A percentile compares a stretch with the other conserved stretches of the same genome.
Evolutionary conservation across 768 basidiomycete genomes (phyloP).

Genomic region (Termitomyces sp.): DNA sequence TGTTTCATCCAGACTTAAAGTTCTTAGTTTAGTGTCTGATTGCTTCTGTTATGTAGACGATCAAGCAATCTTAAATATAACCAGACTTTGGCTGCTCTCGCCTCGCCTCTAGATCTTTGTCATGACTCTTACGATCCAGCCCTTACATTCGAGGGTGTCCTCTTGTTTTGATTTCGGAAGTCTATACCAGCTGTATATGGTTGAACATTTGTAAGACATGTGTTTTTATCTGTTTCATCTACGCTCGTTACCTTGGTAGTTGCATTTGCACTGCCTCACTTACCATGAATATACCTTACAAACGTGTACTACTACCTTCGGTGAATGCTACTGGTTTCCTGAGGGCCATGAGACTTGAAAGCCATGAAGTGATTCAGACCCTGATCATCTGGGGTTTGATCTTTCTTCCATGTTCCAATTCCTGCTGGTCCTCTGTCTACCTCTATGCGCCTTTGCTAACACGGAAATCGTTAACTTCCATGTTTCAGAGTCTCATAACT

Average conservation of each 20-base stretch:
- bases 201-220: neutral
- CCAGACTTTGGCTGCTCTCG: neutral
- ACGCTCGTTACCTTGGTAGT: neutral
- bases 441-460: slow-evolving; percentile 37
- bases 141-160: neutral
- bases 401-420: slow-evolving; percentile 1
- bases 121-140: neutral
- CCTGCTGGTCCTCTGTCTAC: neutral
- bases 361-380: neutral
- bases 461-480: slow-evolving; percentile 66
- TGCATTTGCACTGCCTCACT: neutral
- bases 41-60: neutral
- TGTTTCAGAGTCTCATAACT: slow-evolving; percentile 21
- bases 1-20: too few species aligned
- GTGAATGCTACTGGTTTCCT: neutral
- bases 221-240: neutral
- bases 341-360: neutral
- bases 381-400: neutral
- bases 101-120: neutral
- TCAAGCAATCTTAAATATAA: slow-evolving; percentile 11
- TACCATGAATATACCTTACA: neutral
- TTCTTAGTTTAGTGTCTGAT: neutral
- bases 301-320: neutral
- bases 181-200: neutral
- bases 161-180: neutral